Base-by-base conservation (phyloP, 2,329 filamentous ascomycete species). In the Chrysoporthe deuterocubensis region DNA sequence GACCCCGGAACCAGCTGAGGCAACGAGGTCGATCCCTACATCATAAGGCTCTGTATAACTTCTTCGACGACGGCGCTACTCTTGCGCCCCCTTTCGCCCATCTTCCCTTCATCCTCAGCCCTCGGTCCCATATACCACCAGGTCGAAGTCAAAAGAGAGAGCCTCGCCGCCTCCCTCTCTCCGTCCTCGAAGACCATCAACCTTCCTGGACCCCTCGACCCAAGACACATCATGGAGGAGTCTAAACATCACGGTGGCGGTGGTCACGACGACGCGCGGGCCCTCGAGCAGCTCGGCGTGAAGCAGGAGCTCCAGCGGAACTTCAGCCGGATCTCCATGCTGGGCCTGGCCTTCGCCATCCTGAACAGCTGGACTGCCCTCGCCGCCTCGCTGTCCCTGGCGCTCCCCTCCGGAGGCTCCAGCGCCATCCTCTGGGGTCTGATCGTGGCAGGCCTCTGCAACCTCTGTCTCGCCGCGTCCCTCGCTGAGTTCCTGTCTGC, bases 381-480 rank as follows among this genome's bases (percentile, higher is more conserved):
- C 58, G 80, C 82, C 8, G 81, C 82, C 3, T 83, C 81, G 13
- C 79, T 85, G 66, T 77, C 76, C 16, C 75, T 84, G 13, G 82
- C 82, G 26, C 81, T 94, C 43, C 90, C 91, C 0, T 90, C 87
- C 16, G 92, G 92, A 54, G 92, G 92, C 0, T 85, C 74, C 26
- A 88, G 86, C 8, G 85, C 89, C 67, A 89, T 94, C 52, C 85
- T 94, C 67, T 94, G 92, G 91, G 92, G 91, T 3, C 78, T 90
- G 40, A 75, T 87, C 3, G 84, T 86, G 11, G 86, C 87, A 21
- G 87, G 89, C 62, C 72, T 92, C 59, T 92, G 90, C 80, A 93
- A 92, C 73, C 74, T 92, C 11, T 91, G 87, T 72, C 83, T 92
- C 48, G 89, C 90, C 6, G 85, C 88, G 9, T 91, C 88, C 4